Evolutionary conservation across 768 basidiomycete species (phyloP).

Genomic region (Plicaturopsis crispa): DNA sequence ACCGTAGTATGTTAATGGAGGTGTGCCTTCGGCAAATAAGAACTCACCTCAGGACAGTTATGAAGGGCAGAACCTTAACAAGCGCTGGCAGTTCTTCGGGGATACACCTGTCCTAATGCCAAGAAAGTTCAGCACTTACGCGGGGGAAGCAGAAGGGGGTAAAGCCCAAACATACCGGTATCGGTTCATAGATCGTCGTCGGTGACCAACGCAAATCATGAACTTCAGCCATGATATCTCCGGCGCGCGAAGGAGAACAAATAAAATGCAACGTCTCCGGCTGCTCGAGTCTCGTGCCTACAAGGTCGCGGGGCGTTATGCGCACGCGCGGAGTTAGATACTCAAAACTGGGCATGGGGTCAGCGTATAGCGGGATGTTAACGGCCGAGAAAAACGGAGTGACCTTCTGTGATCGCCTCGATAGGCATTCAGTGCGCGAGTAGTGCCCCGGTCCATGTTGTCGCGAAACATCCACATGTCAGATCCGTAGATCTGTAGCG

Average conservation of each 20-base stretch:
- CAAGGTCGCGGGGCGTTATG: slow-evolving; percentile 64
- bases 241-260: slow-evolving; percentile 72
- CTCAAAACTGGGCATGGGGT: slow-evolving; percentile 47
- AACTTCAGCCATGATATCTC: slow-evolving; percentile 59
- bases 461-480: slow-evolving; percentile 78
- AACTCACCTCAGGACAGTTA: slow-evolving; percentile 62
- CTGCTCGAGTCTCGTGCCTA: slow-evolving; percentile 38
- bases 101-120: slow-evolving; percentile 70
- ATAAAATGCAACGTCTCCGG: slow-evolving; percentile 70
- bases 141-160: slow-evolving; percentile 6
- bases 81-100: slow-evolving; percentile 75
- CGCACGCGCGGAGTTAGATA: slow-evolving; percentile 70
- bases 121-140: too few relatives aligned
- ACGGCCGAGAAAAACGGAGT: slow-evolving; percentile 2
- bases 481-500: slow-evolving; percentile 53
- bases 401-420: slow-evolving; percentile 67
- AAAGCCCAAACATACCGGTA: slow-evolving; percentile 50
- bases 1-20: neutral
- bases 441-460: slow-evolving; percentile 47
- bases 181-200: slow-evolving; percentile 74
- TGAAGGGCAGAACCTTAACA: slow-evolving; percentile 43
- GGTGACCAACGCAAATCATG: slow-evolving; percentile 54
- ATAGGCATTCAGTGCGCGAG: slow-evolving; percentile 69
- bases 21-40: slow-evolving; percentile 1
- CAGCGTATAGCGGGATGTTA: slow-evolving; percentile 2